Conservation (phyloP, 352 stramenopile species). For the Globisporangium cystogenes region DNA sequence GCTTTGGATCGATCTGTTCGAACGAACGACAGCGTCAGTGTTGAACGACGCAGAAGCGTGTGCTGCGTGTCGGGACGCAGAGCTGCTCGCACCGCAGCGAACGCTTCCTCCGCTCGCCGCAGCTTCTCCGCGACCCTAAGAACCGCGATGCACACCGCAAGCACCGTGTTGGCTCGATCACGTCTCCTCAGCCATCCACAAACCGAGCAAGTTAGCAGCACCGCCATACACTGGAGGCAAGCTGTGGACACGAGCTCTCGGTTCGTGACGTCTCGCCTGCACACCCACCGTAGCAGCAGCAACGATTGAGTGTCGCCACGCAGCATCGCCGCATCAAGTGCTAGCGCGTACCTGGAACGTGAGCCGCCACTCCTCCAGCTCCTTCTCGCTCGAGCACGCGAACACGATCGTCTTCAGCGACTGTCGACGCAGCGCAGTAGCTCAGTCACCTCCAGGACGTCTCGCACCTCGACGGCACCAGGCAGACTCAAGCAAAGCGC, state of each 20-base stretch:
- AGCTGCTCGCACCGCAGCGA: constrained; percentile 22
- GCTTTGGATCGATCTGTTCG: constrained; percentile 34
- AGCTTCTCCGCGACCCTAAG: constrained; percentile 45
- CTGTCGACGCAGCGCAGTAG: constrained; percentile 12
- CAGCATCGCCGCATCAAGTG: background rate
- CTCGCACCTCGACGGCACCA: no score
- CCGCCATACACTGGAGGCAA: constrained; percentile 3
- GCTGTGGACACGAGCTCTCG: background rate
- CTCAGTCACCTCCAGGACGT: background rate
- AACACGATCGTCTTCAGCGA: constrained; percentile 47
- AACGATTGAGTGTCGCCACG: background rate
- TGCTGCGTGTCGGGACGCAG: background rate
- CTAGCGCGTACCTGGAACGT: constrained; percentile 38
- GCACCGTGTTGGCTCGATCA: background rate
- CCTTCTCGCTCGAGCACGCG: constrained; percentile 47
- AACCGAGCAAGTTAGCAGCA: background rate
- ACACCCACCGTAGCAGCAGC: background rate
- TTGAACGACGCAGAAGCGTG: background rate
- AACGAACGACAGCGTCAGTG: background rate
- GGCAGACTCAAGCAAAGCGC: background rate
- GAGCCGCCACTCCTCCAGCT: constrained; percentile 53
- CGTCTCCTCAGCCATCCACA: background rate
- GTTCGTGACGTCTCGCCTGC: background rate
- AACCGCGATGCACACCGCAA: background rate
- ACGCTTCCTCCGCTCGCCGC: constrained; percentile 43